Base-by-base conservation (phyloP, 2,329 filamentous ascomycete species). In the Neurospora crassa region DNA sequence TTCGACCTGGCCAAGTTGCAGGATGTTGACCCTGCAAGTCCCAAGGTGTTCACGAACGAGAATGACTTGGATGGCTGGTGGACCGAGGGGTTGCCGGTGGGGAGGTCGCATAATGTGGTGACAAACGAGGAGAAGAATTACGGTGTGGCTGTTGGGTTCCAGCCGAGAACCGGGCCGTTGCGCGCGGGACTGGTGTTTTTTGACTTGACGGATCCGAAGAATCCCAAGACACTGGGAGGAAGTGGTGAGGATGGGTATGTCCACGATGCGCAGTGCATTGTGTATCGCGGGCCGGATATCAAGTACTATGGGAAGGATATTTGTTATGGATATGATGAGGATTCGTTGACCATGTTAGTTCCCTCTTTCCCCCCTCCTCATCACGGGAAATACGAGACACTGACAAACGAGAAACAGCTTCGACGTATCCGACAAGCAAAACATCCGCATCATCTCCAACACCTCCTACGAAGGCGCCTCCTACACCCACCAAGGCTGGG, bases 1-100 rank as follows among this genome's bases (percentile, higher is more conserved):
- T 90, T 90, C 73, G 87, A 90, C 77, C 82, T 89, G 81, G 85
- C 80, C 73, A 88, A 84, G 80, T 80, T 88, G 4, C 77, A 84
- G 40, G 77, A 78, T 42, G 75, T 87, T 67, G 79, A 84, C 75
- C 81, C 83, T 0, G 77, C 81, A 1, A 78, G 77, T 14, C 81
- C 78, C 20, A 76, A 75, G 71, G 74, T 74, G 20, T 83, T 81
- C 59, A 77, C 75, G 72, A 79, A 78, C 29, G 76, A 76, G 67
- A 75, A 74, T 0, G 81, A 82, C 11, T 76, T 83, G 2, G 77
- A 78, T 1, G 79, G 78, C 0, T 78, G 78, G 73, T 82, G 80
- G 74, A 75, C 67, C 8, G 77, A 77, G 24, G 71, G 71, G 0
- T 71, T 78, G 75, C 67, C 74, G 10, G 45, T 78, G 11, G 85